These are phyloP conservation scores for Inga laurina DNA, from an alignment of 306 rosid genomes.

Conservation along the genomic window DNA sequence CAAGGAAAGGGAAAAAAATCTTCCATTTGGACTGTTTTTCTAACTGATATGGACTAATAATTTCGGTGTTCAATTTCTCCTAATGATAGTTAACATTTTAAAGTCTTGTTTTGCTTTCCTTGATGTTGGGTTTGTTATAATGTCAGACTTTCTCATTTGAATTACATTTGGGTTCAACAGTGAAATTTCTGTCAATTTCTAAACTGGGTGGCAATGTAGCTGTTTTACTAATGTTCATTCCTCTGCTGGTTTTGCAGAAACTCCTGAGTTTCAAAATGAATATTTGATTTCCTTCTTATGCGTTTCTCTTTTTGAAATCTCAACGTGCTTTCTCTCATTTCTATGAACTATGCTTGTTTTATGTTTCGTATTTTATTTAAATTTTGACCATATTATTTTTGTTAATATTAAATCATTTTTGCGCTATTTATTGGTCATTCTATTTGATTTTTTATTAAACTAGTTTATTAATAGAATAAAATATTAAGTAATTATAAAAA, in stretches of 20 bases:
- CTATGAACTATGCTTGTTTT: no score
- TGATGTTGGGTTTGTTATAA: not conserved
- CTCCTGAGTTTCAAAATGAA: not conserved
- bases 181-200: not conserved
- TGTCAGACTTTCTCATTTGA: constrained; percentile 10
- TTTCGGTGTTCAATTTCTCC: not conserved
- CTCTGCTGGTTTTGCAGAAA: not conserved
- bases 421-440: no score
- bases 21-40: not conserved
- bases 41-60: not conserved
- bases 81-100: not conserved
- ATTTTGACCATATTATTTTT: no score
- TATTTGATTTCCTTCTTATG: not conserved
- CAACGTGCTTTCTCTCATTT: constrained; percentile 2
- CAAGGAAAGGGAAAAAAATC: constrained; percentile 5
- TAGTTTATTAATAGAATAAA: no score
- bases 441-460: no score
- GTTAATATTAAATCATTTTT: no score
- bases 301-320: not conserved
- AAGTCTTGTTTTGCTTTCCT: not conserved
- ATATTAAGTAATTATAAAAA: no score
- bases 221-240: not conserved
- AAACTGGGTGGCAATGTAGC: not conserved
- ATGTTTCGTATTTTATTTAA: no score
- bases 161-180: not conserved